Evolutionary conservation across 1,139 yeast species (phyloP), one percentile per base, ranked within the genome.

Genomic region (Saccharomyces hybrid): DNA sequence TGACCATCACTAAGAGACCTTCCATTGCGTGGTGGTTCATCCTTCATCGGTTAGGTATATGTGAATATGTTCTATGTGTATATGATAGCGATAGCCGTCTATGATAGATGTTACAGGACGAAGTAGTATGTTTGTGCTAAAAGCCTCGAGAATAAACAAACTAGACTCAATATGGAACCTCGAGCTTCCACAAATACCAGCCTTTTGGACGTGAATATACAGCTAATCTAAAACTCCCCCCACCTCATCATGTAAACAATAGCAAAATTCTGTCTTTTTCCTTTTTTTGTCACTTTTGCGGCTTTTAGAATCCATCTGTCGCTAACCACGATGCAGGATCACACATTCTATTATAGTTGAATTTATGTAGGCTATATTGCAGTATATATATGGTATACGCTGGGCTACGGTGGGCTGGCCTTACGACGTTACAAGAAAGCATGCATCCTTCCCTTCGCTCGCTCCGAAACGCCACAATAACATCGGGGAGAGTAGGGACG

Each of bases 1-100:
- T 57, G 57, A 9, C 54, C 50, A 26, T 61, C 63, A 48, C 63
- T 59, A 2, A 56, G 32, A 1, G 61, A 54, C 50, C 60, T 53
- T 8, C 42, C 49, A 26, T 53, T 51, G 19, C 52, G 52, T 38
- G 49, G 14, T 14, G 14, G 19, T 16, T 28, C 50, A 48, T 19
- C 31, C 34, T 21, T 14, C 32, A 19, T 26, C 19, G 27, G 28
- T 31, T 42, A 48, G 26, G 19, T n/a, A 48, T 21, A 21, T 21
- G 32, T 34, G 29, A 19, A 54, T 11, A 48, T 42, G 28, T 27
- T 14, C 28, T 32, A 32, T 47, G 44, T 47, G 46, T 47, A 42
- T 48, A n/a, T 51, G 14, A 21, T 24, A 16, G 26, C 29, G 14
- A 34, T 14, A 9, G 12, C 26, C 11, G 19, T 38, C 12, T 38